phyloP scores from a whole-genome alignment of 768 basidiomycete species.

The Megacollybia marginata region DNA sequence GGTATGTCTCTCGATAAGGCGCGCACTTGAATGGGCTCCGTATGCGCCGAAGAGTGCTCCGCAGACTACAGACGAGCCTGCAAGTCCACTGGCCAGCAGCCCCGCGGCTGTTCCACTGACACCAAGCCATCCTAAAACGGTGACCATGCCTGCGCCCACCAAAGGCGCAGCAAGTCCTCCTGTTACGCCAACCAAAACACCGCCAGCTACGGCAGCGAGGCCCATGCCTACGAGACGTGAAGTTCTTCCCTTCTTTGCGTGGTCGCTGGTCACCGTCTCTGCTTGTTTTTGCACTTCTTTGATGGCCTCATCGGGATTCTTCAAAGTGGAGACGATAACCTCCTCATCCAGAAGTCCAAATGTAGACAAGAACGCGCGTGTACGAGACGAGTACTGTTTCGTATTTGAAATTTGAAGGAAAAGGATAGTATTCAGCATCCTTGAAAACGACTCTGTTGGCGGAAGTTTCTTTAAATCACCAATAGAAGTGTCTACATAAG shows the following conservation, averaged over 20 bases:
- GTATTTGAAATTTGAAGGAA: slow-evolving; percentile 41
- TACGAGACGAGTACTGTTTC: slow-evolving; percentile 43
- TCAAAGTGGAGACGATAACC: slow-evolving; percentile 36
- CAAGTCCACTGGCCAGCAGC: slow-evolving; percentile 43
- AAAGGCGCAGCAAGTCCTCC: slow-evolving; percentile 53
- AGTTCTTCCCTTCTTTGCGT: slow-evolving; percentile 32
- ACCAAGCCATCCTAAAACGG: slow-evolving; percentile 42
- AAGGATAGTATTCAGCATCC: slow-evolving; percentile 43
- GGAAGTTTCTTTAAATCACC: slow-evolving; percentile 32
- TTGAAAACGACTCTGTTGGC: slow-evolving; percentile 24
- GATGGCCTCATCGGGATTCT: slow-evolving; percentile 39
- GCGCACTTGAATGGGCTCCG: slow-evolving; percentile 40
- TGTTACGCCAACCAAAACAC: slow-evolving; percentile 48
- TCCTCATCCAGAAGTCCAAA: slow-evolving; percentile 36
- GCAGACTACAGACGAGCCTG: slow-evolving; percentile 47
- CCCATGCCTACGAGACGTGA: slow-evolving; percentile 42
- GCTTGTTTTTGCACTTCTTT: slow-evolving; percentile 36
- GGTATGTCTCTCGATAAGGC: slow-evolving; percentile 43
- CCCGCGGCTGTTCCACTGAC: slow-evolving; percentile 47
- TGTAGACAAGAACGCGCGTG: slow-evolving; percentile 35
- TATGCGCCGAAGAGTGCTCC: slow-evolving; percentile 54
- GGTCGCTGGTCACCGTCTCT: slow-evolving; percentile 28
- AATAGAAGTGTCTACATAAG: slow-evolving; percentile 38
- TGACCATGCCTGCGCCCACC: slow-evolving; percentile 45
- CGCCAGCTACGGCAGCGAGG: slow-evolving; percentile 45